Conservation (phyloP, 495 filamentous ascomycete genomes). For the Penicillium chermesinum region DNA sequence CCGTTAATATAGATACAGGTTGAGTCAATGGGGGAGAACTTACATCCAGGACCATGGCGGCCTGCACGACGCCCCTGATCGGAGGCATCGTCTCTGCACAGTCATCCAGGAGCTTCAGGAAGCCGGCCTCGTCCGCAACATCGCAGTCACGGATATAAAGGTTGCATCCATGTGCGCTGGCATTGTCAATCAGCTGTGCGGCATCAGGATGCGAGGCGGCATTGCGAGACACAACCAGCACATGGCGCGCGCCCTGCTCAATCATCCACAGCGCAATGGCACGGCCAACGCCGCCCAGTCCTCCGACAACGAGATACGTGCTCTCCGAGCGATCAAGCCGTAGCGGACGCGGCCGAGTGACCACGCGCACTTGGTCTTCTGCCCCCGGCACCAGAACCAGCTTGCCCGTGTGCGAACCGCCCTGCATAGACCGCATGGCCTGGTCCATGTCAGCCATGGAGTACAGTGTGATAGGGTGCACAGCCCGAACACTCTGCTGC, state of each 20-base stretch:
- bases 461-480: slow-evolving; percentile 1
- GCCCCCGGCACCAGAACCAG: neutral
- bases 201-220: neutral
- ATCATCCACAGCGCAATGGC: neutral
- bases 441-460: slow-evolving; percentile 2
- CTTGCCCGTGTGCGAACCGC: slow-evolving; percentile 5
- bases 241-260: neutral
- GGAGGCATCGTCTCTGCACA: neutral
- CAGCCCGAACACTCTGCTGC: too few relatives aligned
- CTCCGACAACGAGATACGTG: slow-evolving; percentile 2
- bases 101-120: neutral
- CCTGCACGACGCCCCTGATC: slow-evolving; percentile 3
- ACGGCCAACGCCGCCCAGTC: slow-evolving; percentile 3
- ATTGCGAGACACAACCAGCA: neutral
- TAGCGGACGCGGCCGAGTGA: neutral
- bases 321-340: slow-evolving; percentile 1
- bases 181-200: neutral
- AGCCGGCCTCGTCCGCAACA: neutral
- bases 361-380: neutral
- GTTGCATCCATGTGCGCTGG: neutral
- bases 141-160: neutral
- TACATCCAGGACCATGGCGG: slow-evolving; percentile 3
- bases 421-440: slow-evolving; percentile 2
- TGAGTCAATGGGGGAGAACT: neutral
- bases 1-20: neutral